phyloP scores from a whole-genome alignment of 208 protist species.

The Wallacemonas sp. region DNA sequence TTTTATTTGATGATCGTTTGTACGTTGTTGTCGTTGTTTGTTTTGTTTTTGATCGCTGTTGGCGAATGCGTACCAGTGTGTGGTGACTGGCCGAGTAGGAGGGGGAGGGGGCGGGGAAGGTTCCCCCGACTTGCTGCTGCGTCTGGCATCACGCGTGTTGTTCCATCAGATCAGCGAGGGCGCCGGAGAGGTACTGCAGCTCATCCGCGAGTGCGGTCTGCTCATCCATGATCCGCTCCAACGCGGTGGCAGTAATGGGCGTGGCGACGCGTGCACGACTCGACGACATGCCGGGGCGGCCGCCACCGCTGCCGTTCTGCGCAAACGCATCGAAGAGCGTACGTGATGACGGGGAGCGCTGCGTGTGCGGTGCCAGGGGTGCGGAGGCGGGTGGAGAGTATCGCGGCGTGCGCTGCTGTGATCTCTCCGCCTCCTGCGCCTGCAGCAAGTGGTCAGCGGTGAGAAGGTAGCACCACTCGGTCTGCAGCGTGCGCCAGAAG shows the following conservation, averaged over 20 bases:
- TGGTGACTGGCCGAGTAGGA: too few species aligned
- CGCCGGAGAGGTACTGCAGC: conserved; percentile 10
- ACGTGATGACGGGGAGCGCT: neutral
- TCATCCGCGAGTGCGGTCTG: conserved; percentile 3
- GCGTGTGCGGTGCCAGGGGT: neutral
- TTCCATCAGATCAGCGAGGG: conserved; percentile 1
- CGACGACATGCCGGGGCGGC: neutral
- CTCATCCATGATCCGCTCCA: conserved; percentile 5
- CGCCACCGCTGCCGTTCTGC: neutral
- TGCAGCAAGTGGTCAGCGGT: conserved; percentile 1
- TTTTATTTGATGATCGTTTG: too few species aligned
- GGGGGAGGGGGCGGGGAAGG: too few species aligned
- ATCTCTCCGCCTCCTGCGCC: neutral
- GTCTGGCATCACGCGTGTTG: conserved; percentile 2
- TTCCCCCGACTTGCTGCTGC: too few species aligned
- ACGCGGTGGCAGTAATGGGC: too few species aligned
- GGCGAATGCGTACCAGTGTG: too few species aligned
- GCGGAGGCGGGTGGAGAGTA: neutral
- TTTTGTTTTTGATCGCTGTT: too few species aligned
- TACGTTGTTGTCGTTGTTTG: too few species aligned
- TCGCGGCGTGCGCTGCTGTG: neutral
- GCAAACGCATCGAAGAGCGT: neutral
- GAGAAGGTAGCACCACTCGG: conserved; percentile 12
- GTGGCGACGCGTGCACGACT: too few species aligned
- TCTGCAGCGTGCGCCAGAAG: conserved; percentile 13